Evolutionary conservation across 1,139 yeast genomes (phyloP), one percentile per base, ranked within the genome.

Genomic region (Candida sojae): DNA sequence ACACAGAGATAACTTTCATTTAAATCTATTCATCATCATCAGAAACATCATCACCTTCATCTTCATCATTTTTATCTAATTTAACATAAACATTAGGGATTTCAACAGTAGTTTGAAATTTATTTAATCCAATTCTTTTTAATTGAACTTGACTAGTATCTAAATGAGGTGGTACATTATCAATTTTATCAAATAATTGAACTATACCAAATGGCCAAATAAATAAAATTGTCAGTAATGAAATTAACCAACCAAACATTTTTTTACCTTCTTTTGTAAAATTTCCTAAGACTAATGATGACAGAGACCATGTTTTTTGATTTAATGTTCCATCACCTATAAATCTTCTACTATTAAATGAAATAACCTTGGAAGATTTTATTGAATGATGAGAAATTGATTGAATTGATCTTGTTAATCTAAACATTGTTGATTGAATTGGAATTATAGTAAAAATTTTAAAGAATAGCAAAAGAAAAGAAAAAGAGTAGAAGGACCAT

Each of bases 101-200:
- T 13, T 49, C 52, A 25, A 50, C 56, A 3, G 26, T 41, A 2
- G 53, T 42, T 25, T 47, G 28, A 21, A 34, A 43, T 11, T 45
- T 45, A 37, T 43, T 42, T 11, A 48, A 42, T 6, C 53, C 55
- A 13, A 42, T 23, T 31, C 48, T 38, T 30, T 45, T 11, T 8
- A 48, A 39, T 35, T 42, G 43, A 13, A 54, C 57, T 46, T 53
- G 53, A 12, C 51, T 51, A 6, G 54, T 53, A 23, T 40, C 51
- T n/a, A 48, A 48, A n/a, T 38, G 37, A 5, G 56, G 53, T 3
- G 56, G 54, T 3, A 53, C 58, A 40, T 55, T 37, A 41, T 53
- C 49, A 10, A 48, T 17, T 9, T 40, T 8, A 28, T 55, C 37
- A 9, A 48, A 42, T 1, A 25, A 36, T 11, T 44, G 42, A 35